Evolutionary conservation across 2,329 filamentous ascomycete species (phyloP).

Genomic region (Sporothrix inflata): DNA sequence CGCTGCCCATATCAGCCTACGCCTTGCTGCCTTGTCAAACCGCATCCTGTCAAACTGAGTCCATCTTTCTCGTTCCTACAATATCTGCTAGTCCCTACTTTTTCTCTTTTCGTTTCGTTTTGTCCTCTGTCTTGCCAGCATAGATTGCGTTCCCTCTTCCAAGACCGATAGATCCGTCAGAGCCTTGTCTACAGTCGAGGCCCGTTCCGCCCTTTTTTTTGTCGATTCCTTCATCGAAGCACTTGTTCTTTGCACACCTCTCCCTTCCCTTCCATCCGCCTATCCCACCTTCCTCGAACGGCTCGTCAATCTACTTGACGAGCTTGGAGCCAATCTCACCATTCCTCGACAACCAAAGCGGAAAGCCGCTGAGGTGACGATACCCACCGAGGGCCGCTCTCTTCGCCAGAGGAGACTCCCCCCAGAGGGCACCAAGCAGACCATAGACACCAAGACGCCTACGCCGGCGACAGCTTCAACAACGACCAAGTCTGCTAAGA

Average conservation of each 20-base stretch:
- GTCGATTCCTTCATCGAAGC: background rate
- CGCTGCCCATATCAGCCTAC: background rate
- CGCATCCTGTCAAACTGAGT: background rate
- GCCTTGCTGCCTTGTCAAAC: conserved; percentile 20
- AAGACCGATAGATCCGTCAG: background rate
- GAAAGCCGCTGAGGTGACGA: conserved; percentile 68
- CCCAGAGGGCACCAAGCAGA: conserved; percentile 51
- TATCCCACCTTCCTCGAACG: background rate
- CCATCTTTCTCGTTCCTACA: too few species aligned
- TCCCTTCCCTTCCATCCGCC: background rate
- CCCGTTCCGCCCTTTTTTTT: background rate
- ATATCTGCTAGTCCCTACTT: background rate
- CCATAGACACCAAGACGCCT: conserved; percentile 61
- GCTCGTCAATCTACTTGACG: conserved; percentile 37
- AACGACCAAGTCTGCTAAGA: background rate
- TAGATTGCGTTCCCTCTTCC: background rate
- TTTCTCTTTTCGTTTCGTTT: background rate
- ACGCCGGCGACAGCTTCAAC: conserved; percentile 37
- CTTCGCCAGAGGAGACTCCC: conserved; percentile 57
- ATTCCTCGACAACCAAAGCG: conserved; percentile 66
- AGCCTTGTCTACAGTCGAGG: background rate
- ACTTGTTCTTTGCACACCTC: background rate
- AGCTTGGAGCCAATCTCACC: conserved; percentile 43
- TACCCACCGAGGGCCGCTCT: conserved; percentile 49
- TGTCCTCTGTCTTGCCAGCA: background rate